A percentile compares a stretch with the other conserved stretches of the same genome.
These are phyloP conservation scores for Suillus subluteus DNA, from an alignment of 768 basidiomycete genomes.

Conservation along the genomic window DNA sequence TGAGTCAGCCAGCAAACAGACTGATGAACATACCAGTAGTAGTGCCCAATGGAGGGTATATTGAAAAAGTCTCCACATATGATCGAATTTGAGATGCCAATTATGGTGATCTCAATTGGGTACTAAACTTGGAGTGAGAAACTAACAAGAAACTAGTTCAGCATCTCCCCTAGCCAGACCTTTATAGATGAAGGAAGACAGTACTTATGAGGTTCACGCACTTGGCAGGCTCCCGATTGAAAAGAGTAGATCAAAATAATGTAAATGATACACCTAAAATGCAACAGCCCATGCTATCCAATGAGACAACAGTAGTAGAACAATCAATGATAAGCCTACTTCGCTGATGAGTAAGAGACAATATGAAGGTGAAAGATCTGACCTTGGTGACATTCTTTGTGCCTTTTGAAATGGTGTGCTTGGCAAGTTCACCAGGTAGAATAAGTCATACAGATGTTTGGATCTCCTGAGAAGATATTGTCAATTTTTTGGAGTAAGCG, in stretches of 20 bases:
- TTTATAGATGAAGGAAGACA: not conserved
- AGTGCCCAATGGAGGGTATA: slow-evolving; percentile 4
- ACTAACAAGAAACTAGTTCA: not conserved
- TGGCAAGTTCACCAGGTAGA: slow-evolving; percentile 95
- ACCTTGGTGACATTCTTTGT: slow-evolving; percentile 74
- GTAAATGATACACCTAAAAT: slow-evolving; percentile 37
- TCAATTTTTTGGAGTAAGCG: slow-evolving; percentile 98
- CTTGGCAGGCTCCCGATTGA: not conserved
- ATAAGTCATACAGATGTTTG: slow-evolving; percentile 96
- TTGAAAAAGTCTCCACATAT: slow-evolving; percentile 17
- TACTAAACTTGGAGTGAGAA: no score
- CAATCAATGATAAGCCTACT: slow-evolving; percentile 31
- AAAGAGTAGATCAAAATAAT: slow-evolving; percentile 31
- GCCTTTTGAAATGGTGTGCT: slow-evolving; percentile 98
- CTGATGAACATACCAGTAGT: slow-evolving; percentile 8
- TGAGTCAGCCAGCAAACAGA: not conserved
- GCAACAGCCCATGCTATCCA: slow-evolving; percentile 26
- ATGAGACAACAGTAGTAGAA: slow-evolving; percentile 22
- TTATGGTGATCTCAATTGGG: not conserved
- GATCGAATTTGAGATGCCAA: not conserved
- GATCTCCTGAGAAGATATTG: slow-evolving; percentile 97
- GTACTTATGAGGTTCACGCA: not conserved
- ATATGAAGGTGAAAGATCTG: slow-evolving; percentile 1
- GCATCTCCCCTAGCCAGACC: not conserved
- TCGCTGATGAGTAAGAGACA: slow-evolving; percentile 37